Conservation (phyloP, 2,329 filamentous ascomycete genomes). For the Aspergillus ustus region DNA sequence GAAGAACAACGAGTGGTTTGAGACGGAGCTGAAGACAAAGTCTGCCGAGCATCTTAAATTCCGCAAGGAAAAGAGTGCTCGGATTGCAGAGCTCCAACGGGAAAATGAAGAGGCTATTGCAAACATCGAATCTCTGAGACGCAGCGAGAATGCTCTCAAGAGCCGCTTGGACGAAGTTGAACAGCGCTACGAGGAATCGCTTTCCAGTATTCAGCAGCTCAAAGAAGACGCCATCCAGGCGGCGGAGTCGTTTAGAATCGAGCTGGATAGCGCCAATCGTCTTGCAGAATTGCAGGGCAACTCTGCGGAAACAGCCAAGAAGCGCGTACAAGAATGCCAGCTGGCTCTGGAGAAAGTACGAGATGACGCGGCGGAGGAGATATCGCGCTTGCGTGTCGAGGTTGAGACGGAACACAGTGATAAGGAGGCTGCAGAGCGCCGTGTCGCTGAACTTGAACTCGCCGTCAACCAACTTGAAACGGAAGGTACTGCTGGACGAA, state of each 20-base stretch:
- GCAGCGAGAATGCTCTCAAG: constrained; percentile 79
- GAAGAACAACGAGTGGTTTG: constrained; percentile 91
- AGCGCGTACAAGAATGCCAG: constrained; percentile 63
- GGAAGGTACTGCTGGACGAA: constrained; percentile 50
- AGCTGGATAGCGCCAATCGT: constrained; percentile 79
- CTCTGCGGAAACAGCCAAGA: constrained; percentile 63
- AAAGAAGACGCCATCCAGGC: constrained; percentile 80
- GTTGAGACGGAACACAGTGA: constrained; percentile 63
- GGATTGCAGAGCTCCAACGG: constrained; percentile 85
- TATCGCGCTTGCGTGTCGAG: constrained; percentile 58
- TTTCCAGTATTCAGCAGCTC: constrained; percentile 80
- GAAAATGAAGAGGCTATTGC: constrained; percentile 83
- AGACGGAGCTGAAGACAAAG: constrained; percentile 89
- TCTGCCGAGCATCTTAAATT: constrained; percentile 84
- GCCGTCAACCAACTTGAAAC: constrained; percentile 65
- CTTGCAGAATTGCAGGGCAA: constrained; percentile 74
- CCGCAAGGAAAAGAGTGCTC: constrained; percentile 91
- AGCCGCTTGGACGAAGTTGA: constrained; percentile 82
- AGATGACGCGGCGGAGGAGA: constrained; percentile 65
- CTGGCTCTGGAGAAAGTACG: constrained; percentile 61
- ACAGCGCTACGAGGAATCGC: constrained; percentile 82
- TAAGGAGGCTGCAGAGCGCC: constrained; percentile 65
- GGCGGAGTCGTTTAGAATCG: constrained; percentile 85
- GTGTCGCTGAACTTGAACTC: constrained; percentile 68
- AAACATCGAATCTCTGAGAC: constrained; percentile 75